Base-by-base conservation (phyloP, 140 eudicot genomes). In the Cichorium intybus region DNA sequence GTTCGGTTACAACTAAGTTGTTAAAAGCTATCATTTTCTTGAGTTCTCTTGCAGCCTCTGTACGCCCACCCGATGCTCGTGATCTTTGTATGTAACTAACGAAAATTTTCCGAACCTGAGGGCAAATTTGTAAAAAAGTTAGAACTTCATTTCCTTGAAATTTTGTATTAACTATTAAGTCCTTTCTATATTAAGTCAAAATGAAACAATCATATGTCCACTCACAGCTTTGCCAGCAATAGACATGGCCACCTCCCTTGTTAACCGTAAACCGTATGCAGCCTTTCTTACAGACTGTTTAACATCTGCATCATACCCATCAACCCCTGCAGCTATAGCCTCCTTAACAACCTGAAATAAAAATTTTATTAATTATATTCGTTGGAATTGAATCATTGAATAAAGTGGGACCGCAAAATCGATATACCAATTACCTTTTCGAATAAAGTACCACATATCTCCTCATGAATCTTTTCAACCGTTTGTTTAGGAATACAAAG, bases 161-260 rank as follows among this genome's bases (percentile, higher is more conserved):
- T n/a, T n/a, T n/a, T n/a, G n/a, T n/a, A n/a, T n/a, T n/a, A n/a
- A n/a, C n/a, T n/a, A n/a, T n/a, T n/a, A n/a, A n/a, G n/a, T n/a
- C n/a, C n/a, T n/a, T n/a, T n/a, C n/a, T n/a, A n/a, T n/a, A n/a
- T n/a, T n/a, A n/a, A n/a, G n/a, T n/a, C n/a, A n/a, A 24, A 21
- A 26, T 27, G 18, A 52, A 46, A 35, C 33, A 10, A 58, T 23
- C 17, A 18, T 20, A 64, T 6, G 63, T 45, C 53, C 35, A 83
- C 99, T 82, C 55, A 89, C 99, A 22, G 95, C 97, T 77, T 94
- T 94, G 67, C 99, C 77, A 68, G 97, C 96, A 68, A 94, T 86
- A 49, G 97, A 79, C 87, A 94, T 81, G 23, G 99, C 99, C 39
- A 85, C 84, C 37, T 85, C 95, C 74, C 99, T 76, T 2, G 94